A percentile compares a stretch with the other conserved stretches of the same genome.
These are phyloP conservation scores for Macrotyloma uniflorum DNA, from an alignment of 306 rosid species.

Conservation along the genomic window DNA sequence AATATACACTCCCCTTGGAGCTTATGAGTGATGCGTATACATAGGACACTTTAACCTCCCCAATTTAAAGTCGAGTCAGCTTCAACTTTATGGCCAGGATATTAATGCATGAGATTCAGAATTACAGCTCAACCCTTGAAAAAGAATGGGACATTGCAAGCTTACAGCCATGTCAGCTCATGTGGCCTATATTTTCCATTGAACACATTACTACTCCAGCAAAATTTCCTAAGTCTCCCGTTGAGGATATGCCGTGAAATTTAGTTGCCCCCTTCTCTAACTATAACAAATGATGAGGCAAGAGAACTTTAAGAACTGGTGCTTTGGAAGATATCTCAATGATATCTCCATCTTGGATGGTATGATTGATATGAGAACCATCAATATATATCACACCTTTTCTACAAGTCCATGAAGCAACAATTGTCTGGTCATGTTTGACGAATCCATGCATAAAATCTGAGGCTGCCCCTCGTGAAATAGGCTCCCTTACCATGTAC, in stretches of 20 bases:
- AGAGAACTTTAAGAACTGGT: conserved; percentile 70
- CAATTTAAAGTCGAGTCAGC: conserved; percentile 21
- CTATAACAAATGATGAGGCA: conserved; percentile 55
- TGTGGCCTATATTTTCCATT: conserved; percentile 24
- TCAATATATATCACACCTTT: conserved; percentile 74
- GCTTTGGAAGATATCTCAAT: conserved; percentile 73
- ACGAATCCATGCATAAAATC: conserved; percentile 66
- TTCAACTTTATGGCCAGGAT: background rate
- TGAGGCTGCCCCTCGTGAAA: conserved; percentile 48
- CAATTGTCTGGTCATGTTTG: conserved; percentile 52
- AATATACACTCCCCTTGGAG: conserved; percentile 6
- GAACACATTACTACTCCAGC: conserved; percentile 16
- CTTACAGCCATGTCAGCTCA: conserved; percentile 2
- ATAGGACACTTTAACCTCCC: conserved; percentile 7
- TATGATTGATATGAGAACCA: conserved; percentile 66
- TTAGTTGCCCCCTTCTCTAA: conserved; percentile 21
- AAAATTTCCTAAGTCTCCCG: background rate
- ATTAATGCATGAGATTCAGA: background rate
- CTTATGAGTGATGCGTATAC: background rate
- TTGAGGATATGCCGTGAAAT: conserved; percentile 14
- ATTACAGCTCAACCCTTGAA: background rate
- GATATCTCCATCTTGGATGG: conserved; percentile 63
- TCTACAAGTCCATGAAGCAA: conserved; percentile 59
- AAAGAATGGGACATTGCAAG: conserved; percentile 22
- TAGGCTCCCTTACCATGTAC: conserved; percentile 94